Conservation (phyloP, 805 yeast genomes). For the Zygoascus biomembranicola region DNA sequence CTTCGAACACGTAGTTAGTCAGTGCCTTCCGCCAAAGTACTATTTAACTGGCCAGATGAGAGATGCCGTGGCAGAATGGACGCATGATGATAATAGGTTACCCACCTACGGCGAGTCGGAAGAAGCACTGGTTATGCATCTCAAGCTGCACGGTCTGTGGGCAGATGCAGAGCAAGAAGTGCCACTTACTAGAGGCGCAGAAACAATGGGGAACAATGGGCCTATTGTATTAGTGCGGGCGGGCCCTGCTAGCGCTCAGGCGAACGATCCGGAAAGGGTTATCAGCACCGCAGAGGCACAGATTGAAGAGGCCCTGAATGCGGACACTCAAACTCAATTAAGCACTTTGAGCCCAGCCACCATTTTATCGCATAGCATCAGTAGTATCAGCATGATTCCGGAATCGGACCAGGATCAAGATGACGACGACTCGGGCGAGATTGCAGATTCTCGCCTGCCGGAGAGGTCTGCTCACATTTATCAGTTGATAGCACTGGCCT, state of each 20-base stretch:
- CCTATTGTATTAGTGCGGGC: no score
- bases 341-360: no score
- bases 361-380: no score
- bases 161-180: not conserved
- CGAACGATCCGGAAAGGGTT: no score
- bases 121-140: conserved; percentile 14
- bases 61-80: conserved; percentile 7
- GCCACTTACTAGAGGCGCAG: no score
- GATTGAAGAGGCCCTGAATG: no score
- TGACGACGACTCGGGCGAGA: not conserved
- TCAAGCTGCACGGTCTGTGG: conserved; percentile 7
- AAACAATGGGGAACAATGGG: no score
- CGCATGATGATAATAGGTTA: conserved; percentile 15
- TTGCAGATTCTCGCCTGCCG: not conserved
- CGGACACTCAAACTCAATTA: no score
- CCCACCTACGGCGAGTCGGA: conserved; percentile 19
- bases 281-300: no score
- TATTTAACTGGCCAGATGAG: not conserved
- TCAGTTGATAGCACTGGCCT: not conserved
- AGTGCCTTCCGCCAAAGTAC: conserved; percentile 25
- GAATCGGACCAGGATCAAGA: no score
- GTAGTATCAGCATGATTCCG: no score
- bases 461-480: not conserved
- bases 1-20: conserved; percentile 26
- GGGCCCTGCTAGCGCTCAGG: no score